A percentile compares a stretch with the other conserved stretches of the same genome.
Conservation (phyloP, 1,139 yeast species). For the Blastobotrys niveus region DNA sequence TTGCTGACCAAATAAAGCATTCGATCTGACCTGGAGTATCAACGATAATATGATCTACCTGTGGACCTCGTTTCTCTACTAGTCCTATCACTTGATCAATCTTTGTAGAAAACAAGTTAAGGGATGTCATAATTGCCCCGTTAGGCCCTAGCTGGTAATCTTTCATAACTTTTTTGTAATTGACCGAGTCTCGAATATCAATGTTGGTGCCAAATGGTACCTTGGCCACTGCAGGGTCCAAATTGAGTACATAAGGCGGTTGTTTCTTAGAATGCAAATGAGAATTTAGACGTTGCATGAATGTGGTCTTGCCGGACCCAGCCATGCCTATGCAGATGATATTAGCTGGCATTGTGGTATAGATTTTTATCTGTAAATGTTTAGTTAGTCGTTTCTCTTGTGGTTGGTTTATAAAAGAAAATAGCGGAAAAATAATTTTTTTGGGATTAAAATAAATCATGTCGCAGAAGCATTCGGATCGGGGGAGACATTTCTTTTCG, state of each 20-base stretch:
- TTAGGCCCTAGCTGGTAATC: conserved; percentile 88
- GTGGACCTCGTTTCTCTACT: conserved; percentile 72
- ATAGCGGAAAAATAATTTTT: not conserved
- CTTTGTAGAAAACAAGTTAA: conserved; percentile 87
- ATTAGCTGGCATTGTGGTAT: conserved; percentile 24
- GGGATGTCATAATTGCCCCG: conserved; percentile 95
- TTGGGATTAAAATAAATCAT: not conserved
- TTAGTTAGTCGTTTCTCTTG: not conserved
- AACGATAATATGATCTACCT: conserved; percentile 61
- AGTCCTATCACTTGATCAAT: conserved; percentile 89
- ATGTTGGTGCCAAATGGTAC: conserved; percentile 92
- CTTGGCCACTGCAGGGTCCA: conserved; percentile 93
- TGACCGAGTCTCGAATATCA: conserved; percentile 93
- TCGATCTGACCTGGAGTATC: conserved; percentile 99
- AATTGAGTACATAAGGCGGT: conserved; percentile 79
- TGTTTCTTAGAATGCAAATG: conserved; percentile 67
- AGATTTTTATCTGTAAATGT: not conserved
- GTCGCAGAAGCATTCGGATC: not conserved
- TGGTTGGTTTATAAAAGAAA: not conserved
- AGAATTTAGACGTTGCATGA: conserved; percentile 89
- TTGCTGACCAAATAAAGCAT: conserved; percentile 86
- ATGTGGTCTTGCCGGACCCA: conserved; percentile 90
- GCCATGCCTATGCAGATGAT: conserved; percentile 93
- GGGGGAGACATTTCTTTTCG: not conserved
- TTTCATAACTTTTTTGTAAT: conserved; percentile 94